Percentiles rank a stretch among this genome's conserved stretches.
Evolutionary conservation across 176 grass and related monocot species (phyloP).

Genomic region (Oryza nivara): DNA sequence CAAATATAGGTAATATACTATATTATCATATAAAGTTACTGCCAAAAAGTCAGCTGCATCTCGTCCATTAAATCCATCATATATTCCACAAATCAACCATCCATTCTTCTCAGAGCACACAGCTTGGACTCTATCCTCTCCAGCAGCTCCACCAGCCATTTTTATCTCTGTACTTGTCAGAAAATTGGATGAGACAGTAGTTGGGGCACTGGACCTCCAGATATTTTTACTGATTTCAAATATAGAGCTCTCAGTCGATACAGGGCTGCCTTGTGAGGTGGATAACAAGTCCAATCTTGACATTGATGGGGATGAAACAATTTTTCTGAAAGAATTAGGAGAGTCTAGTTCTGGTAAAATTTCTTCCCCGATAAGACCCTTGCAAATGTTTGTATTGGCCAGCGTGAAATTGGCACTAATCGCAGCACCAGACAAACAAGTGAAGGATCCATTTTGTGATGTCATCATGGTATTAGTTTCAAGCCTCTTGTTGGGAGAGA

Average conservation of each 20-base stretch:
- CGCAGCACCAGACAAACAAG: slow-evolving; percentile 95
- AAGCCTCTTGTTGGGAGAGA: slow-evolving; percentile 47
- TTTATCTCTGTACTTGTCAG: slow-evolving; percentile 75
- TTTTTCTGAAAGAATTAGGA: slow-evolving; percentile 90
- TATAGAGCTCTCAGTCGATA: slow-evolving; percentile 50
- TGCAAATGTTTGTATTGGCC: slow-evolving; percentile 97
- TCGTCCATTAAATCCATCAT: slow-evolving; percentile 98
- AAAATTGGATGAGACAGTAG: slow-evolving; percentile 77
- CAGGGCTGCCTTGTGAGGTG: slow-evolving; percentile 54
- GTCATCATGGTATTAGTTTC: slow-evolving; percentile 56
- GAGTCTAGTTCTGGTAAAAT: slow-evolving; percentile 97
- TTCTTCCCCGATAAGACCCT: slow-evolving; percentile 85
- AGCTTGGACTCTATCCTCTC: slow-evolving; percentile 99
- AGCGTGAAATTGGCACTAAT: slow-evolving; percentile 96
- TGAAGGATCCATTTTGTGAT: slow-evolving; percentile 77
- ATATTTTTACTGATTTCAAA: slow-evolving; percentile 66
- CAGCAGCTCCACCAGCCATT: slow-evolving; percentile 96
- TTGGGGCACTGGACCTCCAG: slow-evolving; percentile 69
- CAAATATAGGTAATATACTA: slow-evolving; percentile 81
- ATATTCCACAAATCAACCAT: slow-evolving; percentile 96
- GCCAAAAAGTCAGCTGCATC: slow-evolving; percentile 99
- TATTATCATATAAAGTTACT: slow-evolving; percentile 89
- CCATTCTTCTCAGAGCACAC: slow-evolving; percentile 98
- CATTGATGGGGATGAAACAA: slow-evolving; percentile 86
- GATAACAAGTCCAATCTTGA: slow-evolving; percentile 74